Conservation (phyloP, 2,329 filamentous ascomycete species). For the Diaporthe humulicola region DNA sequence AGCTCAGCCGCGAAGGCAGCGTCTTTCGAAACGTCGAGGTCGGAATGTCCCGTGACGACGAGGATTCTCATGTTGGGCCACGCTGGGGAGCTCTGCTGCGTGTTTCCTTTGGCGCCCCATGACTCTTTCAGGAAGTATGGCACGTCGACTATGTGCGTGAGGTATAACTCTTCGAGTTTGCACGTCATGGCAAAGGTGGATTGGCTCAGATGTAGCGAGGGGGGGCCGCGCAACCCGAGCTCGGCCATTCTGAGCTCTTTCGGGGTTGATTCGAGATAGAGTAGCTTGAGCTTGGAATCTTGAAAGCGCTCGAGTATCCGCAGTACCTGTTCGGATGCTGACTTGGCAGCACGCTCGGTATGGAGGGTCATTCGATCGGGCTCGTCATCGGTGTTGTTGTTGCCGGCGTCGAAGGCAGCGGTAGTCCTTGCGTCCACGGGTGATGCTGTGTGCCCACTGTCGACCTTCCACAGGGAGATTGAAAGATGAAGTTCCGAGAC, state of each 20-base stretch:
- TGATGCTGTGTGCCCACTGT: no score
- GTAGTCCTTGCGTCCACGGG: fast-evolving
- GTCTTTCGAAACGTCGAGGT: fast-evolving
- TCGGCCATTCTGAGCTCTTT: neutral
- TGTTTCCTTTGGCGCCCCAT: neutral
- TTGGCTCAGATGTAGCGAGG: neutral
- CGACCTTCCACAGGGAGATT: neutral
- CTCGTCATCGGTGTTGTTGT: no score
- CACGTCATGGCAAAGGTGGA: neutral
- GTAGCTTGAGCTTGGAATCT: neutral
- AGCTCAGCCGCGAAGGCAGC: neutral
- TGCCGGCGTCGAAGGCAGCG: no score
- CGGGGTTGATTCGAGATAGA: fast-evolving
- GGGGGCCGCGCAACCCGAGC: neutral
- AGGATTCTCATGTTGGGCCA: neutral
- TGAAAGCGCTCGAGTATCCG: neutral
- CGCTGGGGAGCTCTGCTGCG: neutral
- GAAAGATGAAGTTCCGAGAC: neutral
- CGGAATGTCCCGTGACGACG: fast-evolving
- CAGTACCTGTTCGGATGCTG: neutral
- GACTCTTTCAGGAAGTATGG: neutral
- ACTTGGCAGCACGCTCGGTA: neutral
- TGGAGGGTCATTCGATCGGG: fast-evolving
- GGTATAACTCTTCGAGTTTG: neutral
- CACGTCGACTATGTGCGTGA: neutral